These are phyloP conservation scores for Trichoderma sp. DNA, from an alignment of 2,329 filamentous ascomycete species.

Conservation along the genomic window DNA sequence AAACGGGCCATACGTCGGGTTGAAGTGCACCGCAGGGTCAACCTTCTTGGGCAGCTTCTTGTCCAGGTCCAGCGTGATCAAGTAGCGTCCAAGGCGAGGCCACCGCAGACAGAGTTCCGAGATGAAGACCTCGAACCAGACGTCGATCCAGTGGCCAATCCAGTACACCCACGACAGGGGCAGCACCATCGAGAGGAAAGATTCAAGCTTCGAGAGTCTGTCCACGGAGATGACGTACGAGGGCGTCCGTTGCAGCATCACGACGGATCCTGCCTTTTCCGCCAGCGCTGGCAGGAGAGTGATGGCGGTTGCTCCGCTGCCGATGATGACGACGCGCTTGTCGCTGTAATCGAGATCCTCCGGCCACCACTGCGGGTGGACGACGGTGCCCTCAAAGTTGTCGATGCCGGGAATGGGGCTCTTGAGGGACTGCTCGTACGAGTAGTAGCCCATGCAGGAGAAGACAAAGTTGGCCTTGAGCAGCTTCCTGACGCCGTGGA, in stretches of 20 bases:
- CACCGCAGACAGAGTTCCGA: slow-evolving; percentile 37
- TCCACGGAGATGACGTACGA: slow-evolving; percentile 65
- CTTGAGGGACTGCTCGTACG: slow-evolving; percentile 65
- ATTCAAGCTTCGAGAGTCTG: slow-evolving; percentile 43
- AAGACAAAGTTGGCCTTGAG: slow-evolving; percentile 59
- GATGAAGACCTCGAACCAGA: slow-evolving; percentile 52
- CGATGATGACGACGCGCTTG: slow-evolving; percentile 73
- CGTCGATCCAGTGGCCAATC: slow-evolving; percentile 53
- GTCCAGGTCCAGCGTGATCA: slow-evolving; percentile 49
- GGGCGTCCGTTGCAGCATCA: slow-evolving; percentile 80
- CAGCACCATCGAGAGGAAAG: slow-evolving; percentile 47
- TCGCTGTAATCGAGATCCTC: slow-evolving; percentile 64
- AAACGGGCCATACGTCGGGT: slow-evolving; percentile 66
- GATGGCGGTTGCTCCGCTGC: slow-evolving; percentile 77
- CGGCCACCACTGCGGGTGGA: slow-evolving; percentile 80
- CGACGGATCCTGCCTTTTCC: slow-evolving; percentile 65
- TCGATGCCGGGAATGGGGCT: slow-evolving; percentile 67
- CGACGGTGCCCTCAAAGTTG: slow-evolving; percentile 63
- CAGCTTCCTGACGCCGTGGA: slow-evolving; percentile 32
- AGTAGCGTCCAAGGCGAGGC: slow-evolving; percentile 33
- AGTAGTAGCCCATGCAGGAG: slow-evolving; percentile 69
- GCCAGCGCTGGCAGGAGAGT: slow-evolving; percentile 74
- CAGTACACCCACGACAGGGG: slow-evolving; percentile 50
- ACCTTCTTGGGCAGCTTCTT: slow-evolving; percentile 56
- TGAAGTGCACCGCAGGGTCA: slow-evolving; percentile 64